Conservation (phyloP, 78 protist genomes). For the Dictyostelium firmibasis region DNA sequence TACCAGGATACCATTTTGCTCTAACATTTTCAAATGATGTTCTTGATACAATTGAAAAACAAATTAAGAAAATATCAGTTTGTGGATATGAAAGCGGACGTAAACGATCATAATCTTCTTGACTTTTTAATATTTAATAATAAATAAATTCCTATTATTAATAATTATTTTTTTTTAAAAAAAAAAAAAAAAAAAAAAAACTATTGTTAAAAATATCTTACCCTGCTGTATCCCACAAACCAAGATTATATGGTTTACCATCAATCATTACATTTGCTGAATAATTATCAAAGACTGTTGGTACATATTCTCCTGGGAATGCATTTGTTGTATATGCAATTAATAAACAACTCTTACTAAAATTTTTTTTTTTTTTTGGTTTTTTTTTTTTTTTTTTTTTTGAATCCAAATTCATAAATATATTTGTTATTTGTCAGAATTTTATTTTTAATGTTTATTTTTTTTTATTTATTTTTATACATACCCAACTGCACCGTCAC, state of each 20-base stretch:
- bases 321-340: slow-evolving; percentile 93
- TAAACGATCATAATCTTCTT: slow-evolving; percentile 83
- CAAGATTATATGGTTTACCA: slow-evolving; percentile 77
- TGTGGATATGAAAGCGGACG: slow-evolving; percentile 86
- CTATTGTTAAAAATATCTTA: slow-evolving; percentile 67
- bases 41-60: slow-evolving; percentile 53
- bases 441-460: neutral
- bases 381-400: neutral
- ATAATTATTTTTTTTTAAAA: neutral
- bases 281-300: slow-evolving; percentile 86
- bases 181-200: too few species aligned
- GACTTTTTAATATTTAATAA: slow-evolving; percentile 25
- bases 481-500: slow-evolving; percentile 72
- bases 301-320: slow-evolving; percentile 92
- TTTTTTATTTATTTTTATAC: neutral
- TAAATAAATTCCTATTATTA: neutral
- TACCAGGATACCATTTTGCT: slow-evolving; percentile 58
- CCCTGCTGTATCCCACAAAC: slow-evolving; percentile 80
- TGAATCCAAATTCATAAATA: too few species aligned
- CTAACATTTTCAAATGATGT: slow-evolving; percentile 64
- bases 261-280: slow-evolving; percentile 82
- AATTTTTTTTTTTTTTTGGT: neutral
- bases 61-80: slow-evolving; percentile 72
- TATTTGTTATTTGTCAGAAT: too few species aligned
- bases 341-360: slow-evolving; percentile 93